Evolutionary conservation across 208 protist species (phyloP).

Genomic region (Eutreptiella sp.): DNA sequence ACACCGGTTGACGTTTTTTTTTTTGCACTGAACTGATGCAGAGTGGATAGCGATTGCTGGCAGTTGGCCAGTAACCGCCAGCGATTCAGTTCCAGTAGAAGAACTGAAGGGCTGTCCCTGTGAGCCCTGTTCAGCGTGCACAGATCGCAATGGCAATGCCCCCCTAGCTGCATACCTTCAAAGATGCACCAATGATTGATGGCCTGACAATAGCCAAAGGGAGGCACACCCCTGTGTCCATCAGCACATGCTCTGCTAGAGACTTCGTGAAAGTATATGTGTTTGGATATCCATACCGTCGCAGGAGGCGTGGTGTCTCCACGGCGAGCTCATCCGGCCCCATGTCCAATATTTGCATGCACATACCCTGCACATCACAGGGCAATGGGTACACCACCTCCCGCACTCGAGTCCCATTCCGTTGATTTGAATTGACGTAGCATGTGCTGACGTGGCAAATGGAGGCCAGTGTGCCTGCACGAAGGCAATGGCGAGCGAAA

Average conservation of each 20-base stretch:
- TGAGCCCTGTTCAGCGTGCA: too few species aligned
- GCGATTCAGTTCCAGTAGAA: too few species aligned
- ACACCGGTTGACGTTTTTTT: too few species aligned
- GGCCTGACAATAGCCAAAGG: constrained; percentile 64
- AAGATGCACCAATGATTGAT: constrained; percentile 76
- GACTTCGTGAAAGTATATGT: constrained; percentile 81
- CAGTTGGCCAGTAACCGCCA: too few species aligned
- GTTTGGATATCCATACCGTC: constrained; percentile 64
- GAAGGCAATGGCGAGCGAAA: constrained; percentile 56
- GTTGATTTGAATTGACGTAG: constrained; percentile 67
- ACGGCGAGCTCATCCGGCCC: constrained; percentile 45
- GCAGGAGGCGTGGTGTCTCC: constrained; percentile 42
- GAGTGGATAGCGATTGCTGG: too few species aligned
- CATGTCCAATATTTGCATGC: constrained; percentile 60
- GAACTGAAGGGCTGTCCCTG: too few species aligned
- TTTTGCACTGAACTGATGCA: too few species aligned
- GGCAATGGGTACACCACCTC: constrained; percentile 63
- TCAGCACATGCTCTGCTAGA: constrained; percentile 64
- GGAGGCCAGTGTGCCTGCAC: constrained; percentile 41
- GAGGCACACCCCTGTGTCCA: constrained; percentile 48
- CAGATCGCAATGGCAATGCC: too few species aligned
- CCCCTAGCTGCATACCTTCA: too few species aligned
- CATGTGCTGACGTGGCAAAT: constrained; percentile 76
- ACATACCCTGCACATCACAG: constrained; percentile 66
- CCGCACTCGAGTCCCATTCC: constrained; percentile 45